Evolutionary conservation across 2,329 filamentous ascomycete genomes (phyloP), one percentile per base, ranked within the genome.

Genomic region (Cladosporium sp.): DNA sequence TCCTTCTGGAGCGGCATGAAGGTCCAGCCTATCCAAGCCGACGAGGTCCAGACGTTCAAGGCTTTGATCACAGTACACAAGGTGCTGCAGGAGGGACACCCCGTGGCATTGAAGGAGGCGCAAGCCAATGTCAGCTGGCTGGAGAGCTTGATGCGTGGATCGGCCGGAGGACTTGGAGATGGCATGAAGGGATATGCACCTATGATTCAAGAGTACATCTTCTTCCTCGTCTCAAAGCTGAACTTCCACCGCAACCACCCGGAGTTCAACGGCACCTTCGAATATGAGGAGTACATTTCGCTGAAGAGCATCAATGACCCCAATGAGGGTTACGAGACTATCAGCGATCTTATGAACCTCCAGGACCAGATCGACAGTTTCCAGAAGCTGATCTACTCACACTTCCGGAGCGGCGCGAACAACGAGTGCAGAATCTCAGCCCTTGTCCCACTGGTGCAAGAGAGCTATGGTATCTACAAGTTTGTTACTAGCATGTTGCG

Each of bases 401-500:
- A 98, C 79, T 98, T 99, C 81, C 89, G 93, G 67, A 88, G 89
- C 70, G 91, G 93, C 28, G 89, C 91, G 57, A 96, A 97, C 80
- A 99, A 98, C 74, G 95, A 99, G 78, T 98, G 94, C 78, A 87
- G 94, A 68, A 99, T 99, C 74, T 96, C 94, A 16, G 92, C 95
- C 1, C 81, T 99, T 62, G 93, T 98, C 25, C 92, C 93, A 2
- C 82, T 99, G 51, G 95, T 99, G 3, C 92, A 97, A 77, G 95
- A 99, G 82, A 98, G 93, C 77, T 99, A 98, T 79, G 95, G 95
- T 57, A 98, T 99, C 72, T 99, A 99, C 84, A 98, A 98, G 80
- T 99, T 99, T 78, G 93, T 97, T 70, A 99, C 95, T 0, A 99
- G 95, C 89, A 99, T 99, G 95, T 81, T 99, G 68, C 88, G 95